phyloP scores from a whole-genome alignment of 2,329 filamentous ascomycete species.

The Orbilia ellipsospora region DNA sequence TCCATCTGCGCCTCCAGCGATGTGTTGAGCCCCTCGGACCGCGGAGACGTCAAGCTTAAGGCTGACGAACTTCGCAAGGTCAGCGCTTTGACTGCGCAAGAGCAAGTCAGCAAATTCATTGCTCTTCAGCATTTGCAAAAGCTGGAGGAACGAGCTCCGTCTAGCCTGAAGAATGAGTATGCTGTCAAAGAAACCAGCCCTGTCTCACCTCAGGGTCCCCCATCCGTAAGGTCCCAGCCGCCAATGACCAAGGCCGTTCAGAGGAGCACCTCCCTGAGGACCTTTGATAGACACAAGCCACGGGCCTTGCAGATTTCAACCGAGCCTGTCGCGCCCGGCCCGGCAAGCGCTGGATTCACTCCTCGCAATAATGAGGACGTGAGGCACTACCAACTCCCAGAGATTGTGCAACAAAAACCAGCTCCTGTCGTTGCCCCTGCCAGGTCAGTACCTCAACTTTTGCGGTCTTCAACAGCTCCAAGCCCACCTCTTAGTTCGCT shows the following conservation, averaged over 20 bases:
- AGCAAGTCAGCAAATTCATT: slow-evolving; percentile 92
- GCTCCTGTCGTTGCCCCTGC: background rate
- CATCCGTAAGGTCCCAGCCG: slow-evolving; percentile 40
- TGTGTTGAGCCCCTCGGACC: slow-evolving; percentile 77
- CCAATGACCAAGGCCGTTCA: slow-evolving; percentile 49
- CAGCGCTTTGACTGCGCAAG: slow-evolving; percentile 81
- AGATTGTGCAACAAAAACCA: slow-evolving; percentile 12
- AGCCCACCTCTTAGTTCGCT: slow-evolving; percentile 44
- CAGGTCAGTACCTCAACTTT: slow-evolving; percentile 17
- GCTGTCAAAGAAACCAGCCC: slow-evolving; percentile 38
- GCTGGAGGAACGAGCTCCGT: slow-evolving; percentile 58
- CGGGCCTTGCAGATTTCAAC: slow-evolving; percentile 44
- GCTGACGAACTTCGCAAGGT: slow-evolving; percentile 77
- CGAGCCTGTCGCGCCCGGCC: slow-evolving; percentile 44
- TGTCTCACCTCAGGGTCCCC: slow-evolving; percentile 44
- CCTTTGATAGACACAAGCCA: slow-evolving; percentile 49
- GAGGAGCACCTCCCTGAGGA: slow-evolving; percentile 49
- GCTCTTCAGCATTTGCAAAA: slow-evolving; percentile 79
- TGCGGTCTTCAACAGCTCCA: slow-evolving; percentile 40
- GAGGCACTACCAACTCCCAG: slow-evolving; percentile 34
- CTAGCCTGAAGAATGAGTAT: slow-evolving; percentile 41
- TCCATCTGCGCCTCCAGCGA: slow-evolving; percentile 93
- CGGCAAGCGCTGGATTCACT: slow-evolving; percentile 48
- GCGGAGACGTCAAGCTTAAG: slow-evolving; percentile 68
- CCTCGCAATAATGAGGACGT: slow-evolving; percentile 45